Evolutionary conservation across 441 rosid species (phyloP), one percentile per base, ranked within the genome.

Genomic region (Erodium chrysanthum): DNA sequence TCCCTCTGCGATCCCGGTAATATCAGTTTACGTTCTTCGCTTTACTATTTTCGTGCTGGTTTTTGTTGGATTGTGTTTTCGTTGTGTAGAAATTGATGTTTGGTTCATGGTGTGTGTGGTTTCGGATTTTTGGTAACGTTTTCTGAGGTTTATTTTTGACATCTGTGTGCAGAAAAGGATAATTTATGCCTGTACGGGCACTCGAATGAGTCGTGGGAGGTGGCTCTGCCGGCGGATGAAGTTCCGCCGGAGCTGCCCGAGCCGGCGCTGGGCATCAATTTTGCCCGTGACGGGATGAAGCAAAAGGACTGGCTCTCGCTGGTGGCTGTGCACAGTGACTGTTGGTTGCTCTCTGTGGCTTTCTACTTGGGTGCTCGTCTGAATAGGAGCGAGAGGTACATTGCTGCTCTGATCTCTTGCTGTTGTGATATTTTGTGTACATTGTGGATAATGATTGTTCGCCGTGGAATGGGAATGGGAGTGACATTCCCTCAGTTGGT

Each of bases 201-300:
- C 50, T 15, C 50, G 50, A 12, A 44, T 44, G 50, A 44, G 50
- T 44, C 50, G 50, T 44, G 50, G 50, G 50, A 44, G 50, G 50
- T 44, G 50, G 15, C 50, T 12, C 50, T 44, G n/a, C 50, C 50
- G 50, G 50, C 50, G n/a, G 50, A 44, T 12, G 50, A 44, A 14
- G 50, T 44, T 44, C 50, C 50, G 50, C 50, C 50, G n/a, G 50
- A 44, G 50, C 50, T 44, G 0, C 50, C 50, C 5, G 50, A 44
- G 50, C 50, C 50, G n/a, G 50, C 50, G 0, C 15, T 44, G 50
- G 50, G 50, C 50, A 44, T 44, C 50, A 44, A 44, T 44, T 44
- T 44, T 44, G 50, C 50, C 50, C n/a, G 50, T 15, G 50, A 44
- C 50, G 50, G 50, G 50, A 44, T 44, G 50, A 44, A 44, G 50